Percentiles rank a stretch among this genome's conserved stretches.
Evolutionary conservation across 805 yeast species (phyloP).

Genomic region (Spathaspora hagerdaliae): DNA sequence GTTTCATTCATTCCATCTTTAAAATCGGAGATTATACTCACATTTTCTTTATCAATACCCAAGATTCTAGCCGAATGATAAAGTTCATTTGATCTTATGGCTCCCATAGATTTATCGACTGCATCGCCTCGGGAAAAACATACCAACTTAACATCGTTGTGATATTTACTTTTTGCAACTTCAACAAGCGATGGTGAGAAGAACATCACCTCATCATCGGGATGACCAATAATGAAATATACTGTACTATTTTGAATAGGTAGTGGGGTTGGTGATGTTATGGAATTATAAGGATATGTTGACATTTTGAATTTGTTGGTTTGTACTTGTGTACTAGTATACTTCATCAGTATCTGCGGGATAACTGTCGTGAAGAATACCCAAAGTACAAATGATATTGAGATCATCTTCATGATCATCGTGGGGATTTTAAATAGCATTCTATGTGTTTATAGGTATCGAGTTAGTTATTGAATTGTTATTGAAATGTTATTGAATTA

Average conservation of each 20-base stretch:
- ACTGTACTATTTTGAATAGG: constrained; percentile 34
- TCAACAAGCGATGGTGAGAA: constrained; percentile 76
- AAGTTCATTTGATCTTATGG: constrained; percentile 58
- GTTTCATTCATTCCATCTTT: constrained; percentile 62
- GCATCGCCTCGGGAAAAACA: constrained; percentile 76
- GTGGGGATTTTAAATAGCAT: constrained; percentile 7
- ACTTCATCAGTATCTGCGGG: constrained; percentile 33
- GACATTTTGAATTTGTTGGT: constrained; percentile 17
- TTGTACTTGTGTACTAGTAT: constrained; percentile 24
- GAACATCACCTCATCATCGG: constrained; percentile 98
- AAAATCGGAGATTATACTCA: constrained; percentile 42
- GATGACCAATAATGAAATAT: constrained; percentile 79
- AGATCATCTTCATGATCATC: constrained; percentile 12
- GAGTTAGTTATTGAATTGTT: no score
- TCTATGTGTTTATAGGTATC: no score
- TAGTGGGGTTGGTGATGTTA: constrained; percentile 31
- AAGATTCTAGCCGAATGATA: constrained; percentile 48
- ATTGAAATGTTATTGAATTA: no score
- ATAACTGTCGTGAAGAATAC: constrained; percentile 33
- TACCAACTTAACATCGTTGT: constrained; percentile 52
- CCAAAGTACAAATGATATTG: constrained; percentile 32
- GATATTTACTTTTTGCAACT: constrained; percentile 40
- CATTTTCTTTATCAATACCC: constrained; percentile 42
- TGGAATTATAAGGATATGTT: constrained; percentile 32
- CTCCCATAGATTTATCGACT: constrained; percentile 65